These are phyloP conservation scores for Blastomyces emzantsi DNA, from an alignment of 2,329 filamentous ascomycete genomes.

Conservation along the genomic window DNA sequence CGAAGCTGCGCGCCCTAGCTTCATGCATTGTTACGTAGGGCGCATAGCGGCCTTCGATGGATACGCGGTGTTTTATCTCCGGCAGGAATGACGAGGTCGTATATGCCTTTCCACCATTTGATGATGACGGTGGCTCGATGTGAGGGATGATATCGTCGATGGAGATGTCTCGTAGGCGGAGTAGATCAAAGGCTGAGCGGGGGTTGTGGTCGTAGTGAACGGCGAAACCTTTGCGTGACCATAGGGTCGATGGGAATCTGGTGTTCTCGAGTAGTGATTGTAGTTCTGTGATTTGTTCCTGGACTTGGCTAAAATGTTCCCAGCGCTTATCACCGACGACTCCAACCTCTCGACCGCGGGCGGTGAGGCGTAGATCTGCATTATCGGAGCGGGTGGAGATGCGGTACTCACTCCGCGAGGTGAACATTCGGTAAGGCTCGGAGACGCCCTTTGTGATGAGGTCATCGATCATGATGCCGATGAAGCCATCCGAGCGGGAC, in stretches of 20 bases:
- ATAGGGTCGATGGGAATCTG: conserved; percentile 52
- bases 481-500: conserved; percentile 81
- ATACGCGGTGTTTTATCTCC: conserved; percentile 58
- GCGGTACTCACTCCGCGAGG: conserved; percentile 86
- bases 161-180: conserved; percentile 56
- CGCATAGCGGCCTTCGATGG: conserved; percentile 75
- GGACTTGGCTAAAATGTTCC: conserved; percentile 57
- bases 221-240: conserved; percentile 61
- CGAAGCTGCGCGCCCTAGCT: conserved; percentile 56
- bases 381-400: conserved; percentile 91
- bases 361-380: conserved; percentile 77
- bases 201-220: conserved; percentile 56
- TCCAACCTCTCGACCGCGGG: conserved; percentile 64
- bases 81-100: conserved; percentile 45
- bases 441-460: conserved; percentile 93
- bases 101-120: conserved; percentile 23
- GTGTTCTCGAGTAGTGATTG: conserved; percentile 51
- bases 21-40: conserved; percentile 73
- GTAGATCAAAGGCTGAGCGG: conserved; percentile 68
- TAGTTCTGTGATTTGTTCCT: conserved; percentile 58
- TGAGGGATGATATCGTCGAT: conserved; percentile 49
- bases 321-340: conserved; percentile 73
- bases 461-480: conserved; percentile 98
- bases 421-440: conserved; percentile 98
- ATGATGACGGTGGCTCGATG: conserved; percentile 31